These are phyloP conservation scores for Eugenia klotzschiana DNA, from an alignment of 441 rosid species.

Conservation along the genomic window DNA sequence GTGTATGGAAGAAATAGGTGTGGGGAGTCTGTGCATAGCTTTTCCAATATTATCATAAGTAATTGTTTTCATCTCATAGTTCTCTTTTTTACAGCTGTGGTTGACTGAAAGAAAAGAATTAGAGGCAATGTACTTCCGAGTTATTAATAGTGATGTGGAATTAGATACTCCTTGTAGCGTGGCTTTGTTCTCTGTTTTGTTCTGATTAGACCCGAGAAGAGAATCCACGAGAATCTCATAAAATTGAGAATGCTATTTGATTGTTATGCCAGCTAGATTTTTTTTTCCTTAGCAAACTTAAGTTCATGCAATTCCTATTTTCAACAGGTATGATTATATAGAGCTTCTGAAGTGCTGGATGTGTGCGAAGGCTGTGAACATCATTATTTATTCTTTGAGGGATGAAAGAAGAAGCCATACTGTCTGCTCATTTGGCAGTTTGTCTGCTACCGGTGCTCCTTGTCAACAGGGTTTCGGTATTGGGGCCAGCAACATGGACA, in stretches of 20 bases:
- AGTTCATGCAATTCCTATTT: neutral
- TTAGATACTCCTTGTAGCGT: neutral
- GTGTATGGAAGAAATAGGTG: neutral
- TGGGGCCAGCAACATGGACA: slow-evolving; percentile 11
- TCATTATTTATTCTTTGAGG: slow-evolving; percentile 23
- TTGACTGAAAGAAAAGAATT: neutral
- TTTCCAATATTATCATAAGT: neutral
- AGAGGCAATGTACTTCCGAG: neutral
- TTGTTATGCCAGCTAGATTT: neutral
- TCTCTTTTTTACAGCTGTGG: neutral
- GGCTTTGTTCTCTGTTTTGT: neutral
- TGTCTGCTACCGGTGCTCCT: slow-evolving; percentile 17
- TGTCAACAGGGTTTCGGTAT: slow-evolving; percentile 20
- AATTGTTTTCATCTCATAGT: neutral
- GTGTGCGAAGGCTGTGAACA: slow-evolving; percentile 30
- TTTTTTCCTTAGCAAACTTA: neutral
- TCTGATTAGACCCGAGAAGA: neutral
- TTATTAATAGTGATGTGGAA: neutral
- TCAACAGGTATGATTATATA: slow-evolving; percentile 46
- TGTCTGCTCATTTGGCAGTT: slow-evolving; percentile 44
- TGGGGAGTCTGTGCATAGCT: neutral
- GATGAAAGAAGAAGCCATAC: slow-evolving; percentile 18
- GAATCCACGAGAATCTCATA: neutral
- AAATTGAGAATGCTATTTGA: neutral
- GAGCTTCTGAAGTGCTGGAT: slow-evolving; percentile 42